Base-by-base conservation (phyloP, 108 stramenopile genomes). In the Epithemia pelagica region DNA sequence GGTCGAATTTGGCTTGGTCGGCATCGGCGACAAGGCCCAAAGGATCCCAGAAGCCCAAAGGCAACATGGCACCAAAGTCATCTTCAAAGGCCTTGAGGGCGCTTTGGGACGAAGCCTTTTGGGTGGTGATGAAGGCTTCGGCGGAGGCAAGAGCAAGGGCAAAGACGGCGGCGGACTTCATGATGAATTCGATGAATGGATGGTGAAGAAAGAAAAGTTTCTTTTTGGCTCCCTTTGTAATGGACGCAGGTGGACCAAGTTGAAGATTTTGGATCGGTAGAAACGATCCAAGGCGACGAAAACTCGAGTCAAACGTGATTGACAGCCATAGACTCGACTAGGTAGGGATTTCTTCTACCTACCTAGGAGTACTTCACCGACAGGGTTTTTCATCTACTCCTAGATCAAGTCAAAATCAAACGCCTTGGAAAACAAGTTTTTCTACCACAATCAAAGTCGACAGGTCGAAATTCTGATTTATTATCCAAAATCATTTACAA, bases 31-130 rank as follows among this genome's bases (percentile, higher is more conserved):
- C 77, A 57, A 90, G 73, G 21, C 78, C 75, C 28, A 81, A 70
- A 51, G 80, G 80, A 59, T 84, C 83, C 71, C 78, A 84, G 71
- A 78, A 78, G 54, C 82, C 82, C 20, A 82, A 57, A 37, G 82
- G 82, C 20, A 73, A 59, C 71, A 87, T 89, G 65, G 65, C 65
- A 55, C 69, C 73, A 3, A 29, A 54, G 28, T 68, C 27, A 20
- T 62, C 28, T 31, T 62, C 30, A 27, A 62, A 62, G 56, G 56
- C 26, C 25, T 26, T 27, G 26, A 58, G 5, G 56, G 56, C 56
- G 26, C 25, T 21, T 26, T 27, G 56, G 25, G 22, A 26, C 26
- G 22, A 21, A 2, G 30, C 58, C 64, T 51, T 27, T 62, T 59
- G 66, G 66, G 68, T 32, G 56, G 75, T 61, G 59, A 70, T 32